Evolutionary conservation across 1,284 basidiomycete genomes (phyloP).

Genomic region (Trametes versicolor): DNA sequence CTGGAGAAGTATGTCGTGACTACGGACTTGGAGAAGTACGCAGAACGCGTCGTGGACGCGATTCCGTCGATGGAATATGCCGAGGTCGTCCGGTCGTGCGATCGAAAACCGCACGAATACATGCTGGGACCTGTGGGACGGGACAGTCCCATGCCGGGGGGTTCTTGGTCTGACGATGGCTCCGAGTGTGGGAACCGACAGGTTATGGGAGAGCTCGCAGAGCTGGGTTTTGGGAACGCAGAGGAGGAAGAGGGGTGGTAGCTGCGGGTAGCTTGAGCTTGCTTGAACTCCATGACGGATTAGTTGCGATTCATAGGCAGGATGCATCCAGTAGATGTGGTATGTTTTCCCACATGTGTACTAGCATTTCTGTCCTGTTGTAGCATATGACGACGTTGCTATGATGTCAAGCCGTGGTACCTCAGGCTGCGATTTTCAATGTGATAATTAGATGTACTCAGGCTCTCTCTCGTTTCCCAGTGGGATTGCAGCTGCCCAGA

Average conservation of each 20-base stretch:
- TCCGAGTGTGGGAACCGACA: background rate
- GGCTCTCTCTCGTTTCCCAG: too few species aligned
- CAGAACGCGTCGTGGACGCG: background rate
- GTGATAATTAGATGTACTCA: too few species aligned
- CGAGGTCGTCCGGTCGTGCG: conserved; percentile 6
- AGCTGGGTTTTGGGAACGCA: conserved; percentile 10
- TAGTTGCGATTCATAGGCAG: too few species aligned
- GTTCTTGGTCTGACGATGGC: background rate
- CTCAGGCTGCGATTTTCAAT: too few species aligned
- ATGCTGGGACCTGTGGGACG: background rate
- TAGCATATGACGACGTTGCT: too few species aligned
- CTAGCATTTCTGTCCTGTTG: too few species aligned
- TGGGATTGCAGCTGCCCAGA: too few species aligned
- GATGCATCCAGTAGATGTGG: too few species aligned
- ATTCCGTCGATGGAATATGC: conserved; percentile 15
- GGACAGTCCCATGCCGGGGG: background rate
- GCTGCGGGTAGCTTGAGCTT: background rate
- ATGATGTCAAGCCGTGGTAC: too few species aligned
- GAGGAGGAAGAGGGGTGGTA: conserved; percentile 3
- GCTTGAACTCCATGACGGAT: too few species aligned
- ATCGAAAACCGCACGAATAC: background rate
- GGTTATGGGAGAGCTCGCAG: conserved; percentile 5
- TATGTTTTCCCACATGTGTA: too few species aligned
- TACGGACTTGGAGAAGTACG: background rate
- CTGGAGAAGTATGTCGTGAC: background rate